These are phyloP conservation scores for Phialocephala subalpina DNA, from an alignment of 2,329 filamentous ascomycete genomes.

Conservation along the genomic window DNA sequence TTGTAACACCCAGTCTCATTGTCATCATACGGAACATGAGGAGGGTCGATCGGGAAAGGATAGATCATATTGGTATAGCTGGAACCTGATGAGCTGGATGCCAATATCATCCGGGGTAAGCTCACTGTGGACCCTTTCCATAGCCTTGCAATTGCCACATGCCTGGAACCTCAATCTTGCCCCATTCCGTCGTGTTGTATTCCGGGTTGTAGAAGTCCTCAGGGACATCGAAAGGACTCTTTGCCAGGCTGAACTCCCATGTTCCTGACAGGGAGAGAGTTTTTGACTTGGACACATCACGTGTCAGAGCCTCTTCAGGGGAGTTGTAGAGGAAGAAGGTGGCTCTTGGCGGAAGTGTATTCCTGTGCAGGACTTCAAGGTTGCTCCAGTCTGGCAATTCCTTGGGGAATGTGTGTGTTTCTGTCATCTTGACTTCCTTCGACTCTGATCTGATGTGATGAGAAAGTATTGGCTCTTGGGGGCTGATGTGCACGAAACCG, in stretches of 20 bases:
- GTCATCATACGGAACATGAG: constrained; percentile 56
- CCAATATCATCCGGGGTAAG: not conserved
- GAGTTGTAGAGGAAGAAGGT: constrained; percentile 62
- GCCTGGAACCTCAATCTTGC: constrained; percentile 58
- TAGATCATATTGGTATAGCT: constrained; percentile 62
- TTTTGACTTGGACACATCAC: constrained; percentile 50
- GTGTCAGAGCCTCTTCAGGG: constrained; percentile 56
- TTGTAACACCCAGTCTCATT: constrained; percentile 64
- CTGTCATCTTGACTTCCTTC: constrained; percentile 22
- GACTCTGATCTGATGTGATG: not conserved
- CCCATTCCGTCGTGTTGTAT: constrained; percentile 50
- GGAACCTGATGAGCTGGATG: constrained; percentile 31
- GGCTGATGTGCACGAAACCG: not conserved
- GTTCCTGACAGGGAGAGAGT: constrained; percentile 43
- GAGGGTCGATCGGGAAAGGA: constrained; percentile 61
- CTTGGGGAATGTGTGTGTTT: constrained; percentile 41
- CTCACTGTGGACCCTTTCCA: constrained; percentile 53
- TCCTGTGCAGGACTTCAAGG: constrained; percentile 64
- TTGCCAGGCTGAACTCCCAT: constrained; percentile 40
- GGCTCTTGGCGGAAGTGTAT: constrained; percentile 63
- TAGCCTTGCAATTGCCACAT: constrained; percentile 65
- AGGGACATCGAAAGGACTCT: constrained; percentile 40
- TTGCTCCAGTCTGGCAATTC: constrained; percentile 67
- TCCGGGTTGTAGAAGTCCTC: constrained; percentile 30
- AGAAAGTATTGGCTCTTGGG: not conserved